A percentile compares a stretch with the other conserved stretches of the same genome.
These are phyloP conservation scores for Cnidoscolus chayamansa DNA, from an alignment of 441 rosid species.

Conservation along the genomic window DNA sequence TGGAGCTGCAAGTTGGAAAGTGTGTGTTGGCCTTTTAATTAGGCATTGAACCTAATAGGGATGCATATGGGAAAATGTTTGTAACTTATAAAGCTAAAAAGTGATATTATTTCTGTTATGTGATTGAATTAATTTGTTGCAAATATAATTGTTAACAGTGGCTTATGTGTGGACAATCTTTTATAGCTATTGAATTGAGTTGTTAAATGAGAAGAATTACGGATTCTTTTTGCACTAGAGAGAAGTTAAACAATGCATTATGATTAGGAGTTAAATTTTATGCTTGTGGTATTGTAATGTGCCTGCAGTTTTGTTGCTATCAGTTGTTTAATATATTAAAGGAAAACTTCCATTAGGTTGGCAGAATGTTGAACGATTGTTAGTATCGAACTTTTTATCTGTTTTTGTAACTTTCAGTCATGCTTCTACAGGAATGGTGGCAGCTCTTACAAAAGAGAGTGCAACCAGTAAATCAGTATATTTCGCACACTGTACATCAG, in stretches of 20 bases:
- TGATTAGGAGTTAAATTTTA: not conserved
- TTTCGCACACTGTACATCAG: slow-evolving; percentile 54
- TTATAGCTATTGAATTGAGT: too few relatives aligned
- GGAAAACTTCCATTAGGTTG: not conserved
- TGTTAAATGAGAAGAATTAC: not conserved
- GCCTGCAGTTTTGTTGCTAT: not conserved
- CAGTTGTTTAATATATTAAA: not conserved
- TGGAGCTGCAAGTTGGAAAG: not conserved
- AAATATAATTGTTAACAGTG: not conserved
- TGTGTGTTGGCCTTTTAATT: not conserved
- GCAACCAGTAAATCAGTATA: slow-evolving; percentile 56
- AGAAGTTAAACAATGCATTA: not conserved
- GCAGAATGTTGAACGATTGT: not conserved
- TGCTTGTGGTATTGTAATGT: not conserved
- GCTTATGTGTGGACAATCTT: too few relatives aligned
- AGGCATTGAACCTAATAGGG: not conserved
- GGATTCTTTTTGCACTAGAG: not conserved
- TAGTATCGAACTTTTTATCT: not conserved
- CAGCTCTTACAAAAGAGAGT: slow-evolving; percentile 57
- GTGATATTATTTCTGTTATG: not conserved
- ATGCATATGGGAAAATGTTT: not conserved
- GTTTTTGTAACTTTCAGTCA: not conserved
- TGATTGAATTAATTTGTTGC: not conserved
- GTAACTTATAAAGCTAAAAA: not conserved
- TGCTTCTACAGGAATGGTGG: slow-evolving; percentile 43